These are phyloP conservation scores for Takashimella koratensis DNA, from an alignment of 1,284 basidiomycete species.

Conservation along the genomic window DNA sequence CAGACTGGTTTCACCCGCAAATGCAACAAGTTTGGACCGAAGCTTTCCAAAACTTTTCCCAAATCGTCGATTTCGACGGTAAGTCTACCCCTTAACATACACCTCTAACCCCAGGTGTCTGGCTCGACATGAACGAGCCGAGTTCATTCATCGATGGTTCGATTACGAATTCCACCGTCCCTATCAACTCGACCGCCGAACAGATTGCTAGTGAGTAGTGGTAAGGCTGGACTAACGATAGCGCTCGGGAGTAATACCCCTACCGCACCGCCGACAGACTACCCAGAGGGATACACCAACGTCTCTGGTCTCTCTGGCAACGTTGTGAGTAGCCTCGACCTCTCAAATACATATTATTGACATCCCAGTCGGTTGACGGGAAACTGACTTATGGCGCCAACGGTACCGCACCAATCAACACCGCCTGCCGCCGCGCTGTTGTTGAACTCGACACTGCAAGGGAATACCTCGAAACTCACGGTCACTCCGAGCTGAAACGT, in stretches of 20 bases:
- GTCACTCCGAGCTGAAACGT: constrained; percentile 34
- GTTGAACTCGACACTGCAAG: neutral
- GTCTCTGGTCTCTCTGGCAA: constrained; percentile 67
- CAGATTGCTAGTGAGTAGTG: constrained; percentile 6
- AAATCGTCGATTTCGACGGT: constrained; percentile 61
- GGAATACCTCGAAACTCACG: neutral
- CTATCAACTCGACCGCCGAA: constrained; percentile 12
- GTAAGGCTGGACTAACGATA: neutral
- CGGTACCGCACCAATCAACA: constrained; percentile 17
- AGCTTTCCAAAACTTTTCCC: constrained; percentile 55
- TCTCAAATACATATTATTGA: neutral
- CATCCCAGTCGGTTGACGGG: constrained; percentile 58
- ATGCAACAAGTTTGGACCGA: constrained; percentile 59
- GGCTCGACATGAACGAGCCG: constrained; percentile 65
- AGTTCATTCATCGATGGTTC: constrained; percentile 27
- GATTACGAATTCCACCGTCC: constrained; percentile 17
- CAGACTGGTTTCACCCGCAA: constrained; percentile 63
- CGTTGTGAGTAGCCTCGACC: constrained; percentile 40
- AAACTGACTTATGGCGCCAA: constrained; percentile 54
- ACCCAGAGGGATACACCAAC: constrained; percentile 58
- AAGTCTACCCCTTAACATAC: constrained; percentile 56
- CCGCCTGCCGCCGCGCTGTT: constrained; percentile 32
- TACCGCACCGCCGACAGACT: constrained; percentile 34
- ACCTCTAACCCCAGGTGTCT: constrained; percentile 53
- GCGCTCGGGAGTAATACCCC: constrained; percentile 45